Conservation (phyloP, 768 basidiomycete genomes). For the Lactarius deliciosus region DNA sequence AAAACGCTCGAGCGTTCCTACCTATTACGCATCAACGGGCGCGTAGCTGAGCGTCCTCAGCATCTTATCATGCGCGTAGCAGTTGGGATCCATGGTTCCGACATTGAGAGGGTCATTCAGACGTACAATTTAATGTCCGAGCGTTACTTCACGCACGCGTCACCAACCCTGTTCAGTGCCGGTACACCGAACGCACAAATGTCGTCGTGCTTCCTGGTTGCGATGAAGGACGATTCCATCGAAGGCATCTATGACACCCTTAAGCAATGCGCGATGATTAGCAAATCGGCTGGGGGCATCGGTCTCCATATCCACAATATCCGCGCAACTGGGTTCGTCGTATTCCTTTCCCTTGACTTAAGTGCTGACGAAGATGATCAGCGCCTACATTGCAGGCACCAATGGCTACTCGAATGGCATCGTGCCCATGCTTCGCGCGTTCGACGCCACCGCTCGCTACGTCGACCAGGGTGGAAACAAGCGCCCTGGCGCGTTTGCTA, state of each 20-base stretch:
- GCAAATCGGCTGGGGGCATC: constrained; percentile 98
- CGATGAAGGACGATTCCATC: constrained; percentile 98
- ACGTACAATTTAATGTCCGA: constrained; percentile 97
- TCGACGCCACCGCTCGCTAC: constrained; percentile 96
- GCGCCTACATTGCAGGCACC: constrained; percentile 98
- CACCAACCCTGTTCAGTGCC: constrained; percentile 97
- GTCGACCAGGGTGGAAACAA: constrained; percentile 99
- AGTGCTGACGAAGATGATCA: constrained; percentile 34
- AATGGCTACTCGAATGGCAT: constrained; percentile 99
- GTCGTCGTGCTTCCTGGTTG: constrained; percentile 94
- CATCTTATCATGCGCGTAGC: constrained; percentile 99
- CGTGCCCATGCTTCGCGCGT: constrained; percentile 98
- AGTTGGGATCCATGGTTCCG: constrained; percentile 90
- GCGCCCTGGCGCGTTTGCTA: constrained; percentile 96
- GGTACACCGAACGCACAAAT: constrained; percentile 96
- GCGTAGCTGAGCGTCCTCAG: constrained; percentile 95
- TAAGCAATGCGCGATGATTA: constrained; percentile 98
- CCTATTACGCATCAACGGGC: constrained; percentile 89
- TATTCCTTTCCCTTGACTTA: background rate
- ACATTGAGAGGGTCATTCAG: constrained; percentile 86
- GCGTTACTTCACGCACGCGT: constrained; percentile 97
- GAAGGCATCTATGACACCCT: constrained; percentile 99
- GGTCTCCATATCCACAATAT: constrained; percentile 96
- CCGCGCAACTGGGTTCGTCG: constrained; percentile 82
- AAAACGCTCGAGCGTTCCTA: constrained; percentile 99